phyloP scores from a whole-genome alignment of 108 stramenopile genomes.

The Craspedostauros australis region DNA sequence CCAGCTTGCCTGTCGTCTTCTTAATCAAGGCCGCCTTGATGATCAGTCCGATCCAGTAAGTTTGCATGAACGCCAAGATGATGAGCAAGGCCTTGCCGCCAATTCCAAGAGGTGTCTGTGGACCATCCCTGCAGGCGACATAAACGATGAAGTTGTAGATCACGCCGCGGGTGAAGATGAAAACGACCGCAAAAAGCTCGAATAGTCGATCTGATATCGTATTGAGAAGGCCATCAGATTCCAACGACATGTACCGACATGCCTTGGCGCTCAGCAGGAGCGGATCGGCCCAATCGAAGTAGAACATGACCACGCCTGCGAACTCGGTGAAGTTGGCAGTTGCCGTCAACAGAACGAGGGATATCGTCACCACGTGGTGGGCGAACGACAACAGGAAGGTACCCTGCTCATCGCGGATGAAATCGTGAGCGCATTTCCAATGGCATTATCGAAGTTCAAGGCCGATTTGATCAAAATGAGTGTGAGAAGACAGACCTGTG shows the following conservation, averaged over 20 bases:
- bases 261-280: constrained; percentile 40
- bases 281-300: constrained; percentile 46
- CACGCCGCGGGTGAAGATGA: constrained; percentile 32
- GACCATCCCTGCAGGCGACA: constrained; percentile 6
- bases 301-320: constrained; percentile 47
- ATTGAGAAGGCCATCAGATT: constrained; percentile 18
- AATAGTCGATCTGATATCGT: constrained; percentile 37
- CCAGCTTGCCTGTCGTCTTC: constrained; percentile 18
- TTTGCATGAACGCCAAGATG: constrained; percentile 27
- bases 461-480: too few relatives aligned
- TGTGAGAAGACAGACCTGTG: too few relatives aligned
- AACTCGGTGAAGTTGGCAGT: constrained; percentile 18
- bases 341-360: constrained; percentile 27
- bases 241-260: constrained; percentile 27
- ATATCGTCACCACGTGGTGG: constrained; percentile 32
- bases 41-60: constrained; percentile 40
- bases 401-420: not conserved
- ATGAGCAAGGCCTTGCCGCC: constrained; percentile 13
- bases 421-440: constrained; percentile 2
- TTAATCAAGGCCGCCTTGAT: constrained; percentile 25
- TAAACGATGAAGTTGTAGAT: constrained; percentile 39
- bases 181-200: constrained; percentile 35
- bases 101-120: not conserved
- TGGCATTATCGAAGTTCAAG: not conserved
- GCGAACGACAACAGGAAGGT: too few relatives aligned